phyloP scores from a whole-genome alignment of 441 rosid genomes.

The Corymbia citriodora region DNA sequence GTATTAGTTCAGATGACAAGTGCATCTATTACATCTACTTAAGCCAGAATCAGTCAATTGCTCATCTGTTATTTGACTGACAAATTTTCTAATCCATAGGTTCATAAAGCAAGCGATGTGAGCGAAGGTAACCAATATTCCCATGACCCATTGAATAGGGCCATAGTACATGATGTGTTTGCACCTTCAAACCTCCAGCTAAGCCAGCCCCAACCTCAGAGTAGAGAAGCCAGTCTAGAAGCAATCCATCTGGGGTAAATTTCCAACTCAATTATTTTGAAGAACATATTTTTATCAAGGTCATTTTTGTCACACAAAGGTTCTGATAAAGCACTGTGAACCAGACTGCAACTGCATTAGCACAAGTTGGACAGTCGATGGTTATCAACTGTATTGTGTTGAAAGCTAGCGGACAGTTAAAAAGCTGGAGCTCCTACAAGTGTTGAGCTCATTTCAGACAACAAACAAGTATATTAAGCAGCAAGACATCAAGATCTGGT shows the following conservation, averaged over 20 bases:
- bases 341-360: not conserved
- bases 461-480: not conserved
- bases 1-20: constrained; percentile 23
- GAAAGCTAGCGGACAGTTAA: not conserved
- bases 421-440: not conserved
- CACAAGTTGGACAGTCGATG: not conserved
- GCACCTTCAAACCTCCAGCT: constrained; percentile 49
- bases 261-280: not conserved
- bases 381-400: not conserved
- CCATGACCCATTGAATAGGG: constrained; percentile 17
- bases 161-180: constrained; percentile 29
- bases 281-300: not conserved
- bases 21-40: not conserved
- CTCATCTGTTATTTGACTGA: not conserved
- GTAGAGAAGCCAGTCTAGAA: constrained; percentile 26
- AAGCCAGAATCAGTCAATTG: not conserved
- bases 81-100: constrained; percentile 24
- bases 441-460: not conserved
- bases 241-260: constrained; percentile 49
- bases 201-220: constrained; percentile 54
- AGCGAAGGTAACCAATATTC: constrained; percentile 28
- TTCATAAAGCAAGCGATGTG: constrained; percentile 29
- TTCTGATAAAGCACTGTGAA: not conserved
- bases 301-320: not conserved
- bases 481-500: not conserved